Base-by-base conservation (phyloP, 768 basidiomycete species). In the Rubroboletus pulcherrimus region DNA sequence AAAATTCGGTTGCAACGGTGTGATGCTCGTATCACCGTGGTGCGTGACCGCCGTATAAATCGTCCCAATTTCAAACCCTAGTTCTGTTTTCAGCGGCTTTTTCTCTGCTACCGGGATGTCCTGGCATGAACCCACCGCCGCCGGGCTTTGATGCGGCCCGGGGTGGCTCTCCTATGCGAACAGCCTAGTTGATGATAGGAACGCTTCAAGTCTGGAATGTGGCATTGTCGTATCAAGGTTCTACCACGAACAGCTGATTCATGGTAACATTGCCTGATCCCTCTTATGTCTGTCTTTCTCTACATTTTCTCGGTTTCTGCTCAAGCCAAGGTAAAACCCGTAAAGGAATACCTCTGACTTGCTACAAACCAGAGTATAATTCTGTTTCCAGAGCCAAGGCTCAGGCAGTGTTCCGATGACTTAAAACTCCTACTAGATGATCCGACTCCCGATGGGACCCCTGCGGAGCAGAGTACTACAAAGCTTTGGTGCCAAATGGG, bases 1-100 rank as follows among this genome's bases (percentile, higher is more conserved):
- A 15, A 35, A 35, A 14, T 54, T 33, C 26, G 33, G 47, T 51
- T 59, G 50, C 48, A 30, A 38, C 21, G 46, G 31, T 39, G 46
- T 26, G 30, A 37, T 39, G 40, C 30, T 35, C 39, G 56, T 29
- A 54, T 58, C 48, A 43, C 51, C 54, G 47, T 26, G 62, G 54
- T 30, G 5, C 37, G 7, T 9, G 35, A 40, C 53, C 49, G 35
- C 38, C 38, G 38, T 48, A 53, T 46, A 48, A 49, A 30, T 24
- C 14, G 45, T 42, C 30, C n/a, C 33, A 14, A 21, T 31, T 49
- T 41, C 45, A 30, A 37, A 21, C 21, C n/a, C 38, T 11, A 19
- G n/a, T 19, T 47, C 31, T 19, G 24, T 46, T 33, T 19, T 43
- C 26, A 19, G 47, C 37, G 24, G 15, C 24, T 47, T 40, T 29